Evolutionary conservation across 2,329 filamentous ascomycete genomes (phyloP).

Genomic region (Fusarium sp.): DNA sequence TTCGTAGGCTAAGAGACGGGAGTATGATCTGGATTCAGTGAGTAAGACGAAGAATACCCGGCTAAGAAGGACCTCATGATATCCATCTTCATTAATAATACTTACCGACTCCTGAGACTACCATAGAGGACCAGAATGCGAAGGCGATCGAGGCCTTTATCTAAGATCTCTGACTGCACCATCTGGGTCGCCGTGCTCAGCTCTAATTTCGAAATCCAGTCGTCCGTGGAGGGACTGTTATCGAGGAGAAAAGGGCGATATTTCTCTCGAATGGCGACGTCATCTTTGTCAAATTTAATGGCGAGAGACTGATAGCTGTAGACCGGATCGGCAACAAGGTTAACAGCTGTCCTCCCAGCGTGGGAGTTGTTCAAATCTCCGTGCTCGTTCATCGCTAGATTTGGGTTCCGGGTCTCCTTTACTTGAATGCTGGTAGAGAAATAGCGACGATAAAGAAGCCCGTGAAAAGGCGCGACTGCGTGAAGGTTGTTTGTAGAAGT

Average conservation of each 20-base stretch:
- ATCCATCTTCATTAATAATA: background rate
- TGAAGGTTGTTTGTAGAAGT: background rate
- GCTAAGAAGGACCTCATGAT: background rate
- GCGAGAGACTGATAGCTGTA: background rate
- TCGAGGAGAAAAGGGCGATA: background rate
- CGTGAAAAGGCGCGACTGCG: accelerated
- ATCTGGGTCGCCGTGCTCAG: constrained; percentile 5
- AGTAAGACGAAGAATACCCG: too few relatives aligned
- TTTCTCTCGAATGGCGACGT: background rate
- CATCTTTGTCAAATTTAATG: background rate
- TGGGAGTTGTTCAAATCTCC: constrained; percentile 11
- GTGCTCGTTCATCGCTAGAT: background rate
- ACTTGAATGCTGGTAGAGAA: background rate
- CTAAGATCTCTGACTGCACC: constrained; percentile 1
- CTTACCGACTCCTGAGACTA: constrained; percentile 8
- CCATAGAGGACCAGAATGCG: constrained; percentile 12
- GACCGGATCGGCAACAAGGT: background rate
- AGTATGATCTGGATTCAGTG: background rate
- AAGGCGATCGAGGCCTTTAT: constrained; percentile 1
- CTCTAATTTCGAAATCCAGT: constrained; percentile 1
- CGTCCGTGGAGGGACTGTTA: background rate
- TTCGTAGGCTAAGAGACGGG: background rate
- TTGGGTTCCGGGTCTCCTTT: background rate
- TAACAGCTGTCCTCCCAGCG: background rate
- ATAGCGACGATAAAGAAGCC: accelerated